Percentiles rank a stretch among this genome's conserved stretches.
Conservation (phyloP, 2,329 filamentous ascomycete species). For the Thermothelomyces thermophilus region DNA sequence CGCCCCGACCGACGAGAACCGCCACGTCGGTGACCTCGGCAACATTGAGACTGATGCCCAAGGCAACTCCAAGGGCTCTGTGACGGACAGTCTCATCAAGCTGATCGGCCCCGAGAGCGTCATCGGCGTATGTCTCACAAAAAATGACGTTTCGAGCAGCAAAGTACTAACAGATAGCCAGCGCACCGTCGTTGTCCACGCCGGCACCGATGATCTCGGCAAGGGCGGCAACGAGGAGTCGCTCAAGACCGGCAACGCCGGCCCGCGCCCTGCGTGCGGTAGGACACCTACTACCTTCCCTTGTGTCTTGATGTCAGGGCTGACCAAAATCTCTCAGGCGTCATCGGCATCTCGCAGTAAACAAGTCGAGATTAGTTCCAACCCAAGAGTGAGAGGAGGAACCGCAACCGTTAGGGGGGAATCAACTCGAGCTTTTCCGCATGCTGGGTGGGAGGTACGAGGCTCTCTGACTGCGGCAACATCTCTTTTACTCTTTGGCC, state of each 20-base stretch:
- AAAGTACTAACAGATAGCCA: slow-evolving; percentile 31
- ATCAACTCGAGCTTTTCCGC: background rate
- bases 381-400: background rate
- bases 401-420: background rate
- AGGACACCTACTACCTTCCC: background rate
- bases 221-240: slow-evolving; percentile 89
- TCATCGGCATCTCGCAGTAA: slow-evolving; percentile 82
- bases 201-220: slow-evolving; percentile 93
- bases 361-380: slow-evolving; percentile 8
- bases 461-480: background rate
- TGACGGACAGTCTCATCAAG: slow-evolving; percentile 80
- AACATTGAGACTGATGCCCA: slow-evolving; percentile 94
- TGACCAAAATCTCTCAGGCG: slow-evolving; percentile 47
- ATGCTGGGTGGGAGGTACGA: background rate
- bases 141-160: background rate
- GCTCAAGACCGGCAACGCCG: slow-evolving; percentile 97
- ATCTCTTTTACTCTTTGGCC: too few relatives aligned
- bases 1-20: slow-evolving; percentile 70
- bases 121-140: slow-evolving; percentile 64
- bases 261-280: slow-evolving; percentile 86
- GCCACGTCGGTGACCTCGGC: slow-evolving; percentile 95
- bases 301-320: slow-evolving; percentile 7
- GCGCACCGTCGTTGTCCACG: slow-evolving; percentile 93
- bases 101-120: slow-evolving; percentile 93
- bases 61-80: slow-evolving; percentile 79